These are phyloP conservation scores for Vigna mungo DNA, from an alignment of 306 rosid species.

Conservation along the genomic window DNA sequence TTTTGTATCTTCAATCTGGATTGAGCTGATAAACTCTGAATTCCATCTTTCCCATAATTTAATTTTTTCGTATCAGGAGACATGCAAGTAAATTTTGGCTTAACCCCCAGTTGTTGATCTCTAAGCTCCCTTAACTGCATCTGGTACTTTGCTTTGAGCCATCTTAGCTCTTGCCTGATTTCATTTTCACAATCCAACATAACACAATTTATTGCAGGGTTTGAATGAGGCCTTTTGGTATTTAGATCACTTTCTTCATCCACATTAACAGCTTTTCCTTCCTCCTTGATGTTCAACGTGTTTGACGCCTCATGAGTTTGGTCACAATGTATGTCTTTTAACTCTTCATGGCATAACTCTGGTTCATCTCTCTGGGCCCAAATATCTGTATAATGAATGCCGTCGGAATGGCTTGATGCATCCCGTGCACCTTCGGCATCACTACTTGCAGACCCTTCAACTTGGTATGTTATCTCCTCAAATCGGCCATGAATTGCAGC, in stretches of 20 bases:
- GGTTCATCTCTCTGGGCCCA: constrained; percentile 83
- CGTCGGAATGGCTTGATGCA: constrained; percentile 56
- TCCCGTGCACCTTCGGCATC: constrained; percentile 50
- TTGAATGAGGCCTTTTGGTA: constrained; percentile 46
- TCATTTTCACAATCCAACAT: constrained; percentile 71
- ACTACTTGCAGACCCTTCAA: constrained; percentile 66
- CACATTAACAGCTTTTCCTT: constrained; percentile 53
- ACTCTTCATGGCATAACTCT: constrained; percentile 49
- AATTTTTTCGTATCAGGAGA: constrained; percentile 47
- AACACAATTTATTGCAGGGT: constrained; percentile 42
- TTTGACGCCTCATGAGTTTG: constrained; percentile 49
- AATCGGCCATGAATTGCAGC: constrained; percentile 88
- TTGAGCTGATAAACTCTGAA: constrained; percentile 38
- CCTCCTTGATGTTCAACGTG: constrained; percentile 48
- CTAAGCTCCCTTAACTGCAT: constrained; percentile 88
- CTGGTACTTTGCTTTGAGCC: constrained; percentile 98
- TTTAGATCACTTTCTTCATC: constrained; percentile 50
- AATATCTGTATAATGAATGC: constrained; percentile 71
- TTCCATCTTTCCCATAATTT: constrained; percentile 51
- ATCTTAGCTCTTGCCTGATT: constrained; percentile 92
- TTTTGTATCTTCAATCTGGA: constrained; percentile 44
- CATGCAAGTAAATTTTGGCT: constrained; percentile 47
- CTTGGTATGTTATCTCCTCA: constrained; percentile 94
- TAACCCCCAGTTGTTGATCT: constrained; percentile 69
- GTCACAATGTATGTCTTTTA: constrained; percentile 57